phyloP scores from a whole-genome alignment of 345 rosid species.

The Melastoma malabathricum region DNA sequence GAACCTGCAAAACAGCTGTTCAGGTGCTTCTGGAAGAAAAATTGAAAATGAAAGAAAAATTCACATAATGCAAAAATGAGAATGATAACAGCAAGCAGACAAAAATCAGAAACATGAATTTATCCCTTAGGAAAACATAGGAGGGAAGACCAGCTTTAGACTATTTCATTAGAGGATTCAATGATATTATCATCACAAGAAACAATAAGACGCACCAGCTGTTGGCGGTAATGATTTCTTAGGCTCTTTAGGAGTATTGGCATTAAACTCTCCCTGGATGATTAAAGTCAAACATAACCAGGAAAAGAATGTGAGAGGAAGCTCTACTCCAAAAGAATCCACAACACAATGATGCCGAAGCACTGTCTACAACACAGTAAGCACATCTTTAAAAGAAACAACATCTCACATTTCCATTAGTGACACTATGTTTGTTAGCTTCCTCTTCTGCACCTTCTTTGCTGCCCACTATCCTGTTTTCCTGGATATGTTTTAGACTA shows the following conservation, averaged over 20 bases:
- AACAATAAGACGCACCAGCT: constrained; percentile 39
- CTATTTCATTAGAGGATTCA: no score
- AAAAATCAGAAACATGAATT: neutral
- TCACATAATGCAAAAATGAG: neutral
- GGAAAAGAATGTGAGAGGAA: neutral
- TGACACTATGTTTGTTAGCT: constrained; percentile 22
- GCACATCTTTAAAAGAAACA: neutral
- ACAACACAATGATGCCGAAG: neutral
- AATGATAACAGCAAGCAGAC: neutral
- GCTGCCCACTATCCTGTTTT: constrained; percentile 17
- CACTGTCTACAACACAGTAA: no score
- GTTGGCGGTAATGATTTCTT: constrained; percentile 26
- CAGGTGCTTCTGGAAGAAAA: neutral
- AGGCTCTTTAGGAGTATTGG: constrained; percentile 21
- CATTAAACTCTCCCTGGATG: constrained; percentile 34
- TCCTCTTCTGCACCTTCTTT: constrained; percentile 22
- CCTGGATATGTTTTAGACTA: constrained; percentile 24
- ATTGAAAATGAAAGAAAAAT: neutral
- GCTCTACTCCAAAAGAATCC: neutral
- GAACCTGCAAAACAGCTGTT: neutral
- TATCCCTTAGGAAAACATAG: neutral
- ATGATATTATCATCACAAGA: neutral
- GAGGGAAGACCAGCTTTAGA: no score
- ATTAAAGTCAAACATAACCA: constrained; percentile 6
- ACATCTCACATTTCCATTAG: constrained; percentile 62